phyloP scores from a whole-genome alignment of 192 early-diverging fungal genomes.

The Coemansia sp. region DNA sequence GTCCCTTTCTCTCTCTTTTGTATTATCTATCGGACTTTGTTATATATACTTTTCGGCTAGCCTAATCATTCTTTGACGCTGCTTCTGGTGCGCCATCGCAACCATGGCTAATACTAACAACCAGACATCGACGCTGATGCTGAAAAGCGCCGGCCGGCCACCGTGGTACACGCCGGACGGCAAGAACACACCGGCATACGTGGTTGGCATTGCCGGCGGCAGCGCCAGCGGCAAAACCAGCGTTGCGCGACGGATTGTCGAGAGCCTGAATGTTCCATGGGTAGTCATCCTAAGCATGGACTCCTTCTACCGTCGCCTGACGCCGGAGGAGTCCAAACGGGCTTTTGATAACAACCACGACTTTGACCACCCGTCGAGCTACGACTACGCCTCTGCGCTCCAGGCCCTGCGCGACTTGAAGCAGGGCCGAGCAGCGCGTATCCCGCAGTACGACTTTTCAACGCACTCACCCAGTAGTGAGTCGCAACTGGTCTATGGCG shows the following conservation, averaged over 20 bases:
- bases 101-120: neutral
- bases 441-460: conserved; percentile 89
- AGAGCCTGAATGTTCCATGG: conserved; percentile 74
- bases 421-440: conserved; percentile 68
- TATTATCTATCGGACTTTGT: neutral
- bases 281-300: conserved; percentile 93
- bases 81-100: neutral
- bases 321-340: conserved; percentile 62
- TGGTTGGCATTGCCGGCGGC: conserved; percentile 75
- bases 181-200: conserved; percentile 58
- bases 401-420: conserved; percentile 72
- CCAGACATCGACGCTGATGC: conserved; percentile 38
- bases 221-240: conserved; percentile 84
- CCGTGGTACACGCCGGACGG: conserved; percentile 57
- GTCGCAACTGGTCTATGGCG: conserved; percentile 77
- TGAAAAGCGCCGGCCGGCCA: conserved; percentile 44
- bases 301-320: conserved; percentile 87
- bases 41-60: neutral
- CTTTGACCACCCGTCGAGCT: conserved; percentile 90
- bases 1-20: neutral
- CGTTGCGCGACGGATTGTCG: conserved; percentile 69
- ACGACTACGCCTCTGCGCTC: conserved; percentile 75
- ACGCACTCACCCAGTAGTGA: conserved; percentile 72
- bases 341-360: conserved; percentile 75
- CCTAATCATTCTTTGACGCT: neutral